These are phyloP conservation scores for Fusarium sp. DNA, from an alignment of 2,329 filamentous ascomycete genomes.

Conservation along the genomic window DNA sequence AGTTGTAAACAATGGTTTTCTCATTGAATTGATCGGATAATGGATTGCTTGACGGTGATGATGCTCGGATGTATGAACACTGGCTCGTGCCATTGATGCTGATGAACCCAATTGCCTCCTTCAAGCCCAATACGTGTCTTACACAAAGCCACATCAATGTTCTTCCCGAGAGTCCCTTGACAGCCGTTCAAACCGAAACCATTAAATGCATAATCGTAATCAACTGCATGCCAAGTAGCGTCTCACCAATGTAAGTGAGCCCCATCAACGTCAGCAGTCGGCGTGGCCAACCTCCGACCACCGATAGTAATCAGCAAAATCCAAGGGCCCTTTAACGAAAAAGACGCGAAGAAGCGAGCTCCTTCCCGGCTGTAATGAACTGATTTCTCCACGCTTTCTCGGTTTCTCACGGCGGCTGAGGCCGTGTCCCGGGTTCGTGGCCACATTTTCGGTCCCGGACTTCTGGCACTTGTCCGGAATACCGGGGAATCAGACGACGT, in stretches of 20 bases:
- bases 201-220: neutral
- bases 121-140: neutral
- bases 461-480: slow-evolving; percentile 20
- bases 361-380: neutral
- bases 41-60: neutral
- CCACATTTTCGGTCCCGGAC: slow-evolving; percentile 11
- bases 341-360: neutral
- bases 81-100: neutral
- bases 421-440: neutral
- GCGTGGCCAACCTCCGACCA: neutral
- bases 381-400: neutral
- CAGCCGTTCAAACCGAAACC: neutral
- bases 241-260: neutral
- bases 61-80: neutral
- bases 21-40: neutral
- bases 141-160: neutral
- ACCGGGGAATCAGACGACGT: neutral
- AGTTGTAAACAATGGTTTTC: neutral
- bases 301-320: neutral
- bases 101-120: neutral
- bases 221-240: neutral
- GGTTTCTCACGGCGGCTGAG: neutral
- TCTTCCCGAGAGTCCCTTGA: neutral
- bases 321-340: neutral
- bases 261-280: neutral